Evolutionary conservation across 2,329 filamentous ascomycete genomes (phyloP), one percentile per base, ranked within the genome.

Genomic region (Exutisphaerella laricina): DNA sequence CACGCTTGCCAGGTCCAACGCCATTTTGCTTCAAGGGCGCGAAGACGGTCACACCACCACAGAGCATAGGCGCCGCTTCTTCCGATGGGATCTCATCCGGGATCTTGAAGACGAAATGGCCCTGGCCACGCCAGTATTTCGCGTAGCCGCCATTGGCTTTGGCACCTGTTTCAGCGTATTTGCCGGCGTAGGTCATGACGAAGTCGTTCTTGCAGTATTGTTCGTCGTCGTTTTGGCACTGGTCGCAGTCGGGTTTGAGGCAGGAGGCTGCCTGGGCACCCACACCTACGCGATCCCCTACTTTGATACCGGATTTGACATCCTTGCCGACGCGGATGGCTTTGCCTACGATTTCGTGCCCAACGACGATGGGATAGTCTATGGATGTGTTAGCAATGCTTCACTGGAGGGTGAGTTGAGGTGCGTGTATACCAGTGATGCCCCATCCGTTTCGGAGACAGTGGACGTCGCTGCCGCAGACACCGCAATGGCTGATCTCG

Each of bases 31-130:
- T 75, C 12, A 92, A 65, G 0, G 86, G 85, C 3, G 77, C 75
- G 59, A 77, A 92, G 0, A 82, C 75, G 0, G 86, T 92, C 41
- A 90, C 73, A 2, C 87, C 85, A 1, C 80, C 86, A 58, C 86
- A 90, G 17, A 90, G 72, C 69, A 90, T 78, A 1, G 85, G 84
- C 1, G 84, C 75, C 2, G 74, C 76, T 42, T 72, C 65, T n/a
- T 68, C 70, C 13, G 67, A 71, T 2, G 64, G 57, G 20, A 80
- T 47, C 0, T 48, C 56, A 5, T 71, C 68, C 0, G 77, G 77
- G 43, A 80, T 77, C 50, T 64, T 68, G 55, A 78, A 66, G 1
- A 70, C 71, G 50, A 85, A 88, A 50, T 76, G 72, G 17, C 51
- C 49, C 17, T 45, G 33, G n/a, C 48, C 50, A 20, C 79, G 70